A percentile compares a stretch with the other conserved stretches of the same genome.
phyloP scores from a whole-genome alignment of 768 basidiomycete genomes.

The Scleroderma bovista region DNA sequence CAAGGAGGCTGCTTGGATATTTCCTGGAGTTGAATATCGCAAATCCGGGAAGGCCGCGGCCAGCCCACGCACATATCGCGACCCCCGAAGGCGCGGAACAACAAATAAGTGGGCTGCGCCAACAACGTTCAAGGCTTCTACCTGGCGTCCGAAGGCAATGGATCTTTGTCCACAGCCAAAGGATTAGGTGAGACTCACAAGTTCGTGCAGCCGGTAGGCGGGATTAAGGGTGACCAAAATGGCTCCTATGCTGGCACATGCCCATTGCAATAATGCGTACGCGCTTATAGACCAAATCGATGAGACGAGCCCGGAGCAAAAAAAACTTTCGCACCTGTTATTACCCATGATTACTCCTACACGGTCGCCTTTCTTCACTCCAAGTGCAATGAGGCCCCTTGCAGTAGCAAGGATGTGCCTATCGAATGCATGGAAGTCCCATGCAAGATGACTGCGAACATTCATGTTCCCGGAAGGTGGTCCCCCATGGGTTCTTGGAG shows the following conservation, averaged over 20 bases:
- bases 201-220: slow-evolving; percentile 65
- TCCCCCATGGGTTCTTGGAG: slow-evolving; percentile 53
- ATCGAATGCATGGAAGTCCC: slow-evolving; percentile 72
- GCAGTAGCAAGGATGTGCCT: slow-evolving; percentile 61
- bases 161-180: background rate
- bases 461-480: slow-evolving; percentile 49
- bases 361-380: slow-evolving; percentile 69
- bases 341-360: slow-evolving; percentile 84
- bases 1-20: slow-evolving; percentile 51
- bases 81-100: slow-evolving; percentile 62
- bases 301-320: background rate
- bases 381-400: slow-evolving; percentile 61
- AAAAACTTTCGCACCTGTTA: slow-evolving; percentile 50
- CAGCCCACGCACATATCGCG: slow-evolving; percentile 59
- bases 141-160: slow-evolving; percentile 32
- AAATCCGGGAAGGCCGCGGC: slow-evolving; percentile 54
- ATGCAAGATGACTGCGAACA: slow-evolving; percentile 50
- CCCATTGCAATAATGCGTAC: slow-evolving; percentile 82
- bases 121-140: slow-evolving; percentile 55
- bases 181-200: slow-evolving; percentile 40
- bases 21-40: slow-evolving; percentile 41
- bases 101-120: slow-evolving; percentile 66
- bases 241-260: slow-evolving; percentile 79
- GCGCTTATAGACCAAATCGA: slow-evolving; percentile 37
- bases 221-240: slow-evolving; percentile 82